Evolutionary conservation across 139 green algal genomes (phyloP), one percentile per base, ranked within the genome.

Genomic region (Tetradesmus obliquus): DNA sequence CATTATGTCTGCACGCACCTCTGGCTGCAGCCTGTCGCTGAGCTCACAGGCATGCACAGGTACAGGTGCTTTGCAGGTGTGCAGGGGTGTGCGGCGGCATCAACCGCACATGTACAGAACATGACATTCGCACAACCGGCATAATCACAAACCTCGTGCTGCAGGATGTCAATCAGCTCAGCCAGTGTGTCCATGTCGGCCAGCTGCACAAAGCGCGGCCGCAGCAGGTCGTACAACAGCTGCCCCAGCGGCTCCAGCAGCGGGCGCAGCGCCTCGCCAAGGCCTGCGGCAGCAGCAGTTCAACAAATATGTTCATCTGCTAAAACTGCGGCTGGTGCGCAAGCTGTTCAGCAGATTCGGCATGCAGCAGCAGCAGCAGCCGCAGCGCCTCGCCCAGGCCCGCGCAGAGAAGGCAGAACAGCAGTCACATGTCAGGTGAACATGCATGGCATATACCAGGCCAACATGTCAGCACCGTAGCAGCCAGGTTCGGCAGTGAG

Each of bases 181-280:
- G 95, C 98, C 82, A 99, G 96, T 81, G 94, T 90, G 82, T 99
- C 97, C 53, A 99, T 90, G 79, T 97, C 96, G 71, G 95, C 91
- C 66, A 98, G 94, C 82, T 96, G 91, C 57, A 99, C 96, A 87
- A 99, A 95, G 6, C 82, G 81, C 6, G 93, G 95, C 24, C 89
- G 89, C 90, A 99, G 93, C 2, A 94, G 91, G 81, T 99, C 98
- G 91, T 99, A 99, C 79, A 99, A 94, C 66, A 98, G 91, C 45
- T 93, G 98, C 89, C 96, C 98, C 84, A 99, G 93, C 60, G 98
- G 95, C 90, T 99, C 97, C 86, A 98, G 94, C 69, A 99, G 93
- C 15, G 95, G 93, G 1, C 89, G 81, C 88, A 99, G 92, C n/a
- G 88, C 87, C 79, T 93, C 74, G 53, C 87, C 83, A 22, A 90